Base-by-base conservation (phyloP, 2,329 filamentous ascomycete species). In the Teratosphaeria gauchensis region DNA sequence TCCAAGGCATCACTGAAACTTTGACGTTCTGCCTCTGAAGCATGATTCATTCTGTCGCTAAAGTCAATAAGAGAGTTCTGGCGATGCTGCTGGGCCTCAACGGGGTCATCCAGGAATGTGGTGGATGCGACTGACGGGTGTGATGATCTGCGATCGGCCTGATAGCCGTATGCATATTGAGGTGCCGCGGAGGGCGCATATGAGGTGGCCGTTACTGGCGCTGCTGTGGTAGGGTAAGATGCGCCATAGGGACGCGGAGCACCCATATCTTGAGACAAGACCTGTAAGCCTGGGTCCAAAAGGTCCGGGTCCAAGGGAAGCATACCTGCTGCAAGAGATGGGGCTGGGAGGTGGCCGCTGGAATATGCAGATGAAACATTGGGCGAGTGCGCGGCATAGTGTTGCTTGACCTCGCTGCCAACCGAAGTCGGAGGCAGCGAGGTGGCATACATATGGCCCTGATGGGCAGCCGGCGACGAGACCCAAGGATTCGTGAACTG, bases 401-500 rank as follows among this genome's bases (percentile, higher is more conserved):
- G 66, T 48, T 48, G 42, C 54, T 68, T 58, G 52, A 62, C 57
- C 67, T 82, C 80, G 67, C 86, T 75, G 65, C 78, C 78, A 67
- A 86, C 76, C 66, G 80, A 78, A 65, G 80, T 82, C 66, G 84
- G 79, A 64, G 80, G 80, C 72, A 89, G 75, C 70, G 86, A 76
- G 72, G 85, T 77, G 70, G 80, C 86, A 82, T 81, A 92, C 76
- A 80, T 79, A 75, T 77, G 84, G 79, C 77, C 81, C 72, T 76
- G 81, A 71, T 75, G 73, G 64, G 79, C 76, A 62, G 72, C 77
- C 61, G 84, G 79, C 53, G 80, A 81, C 58, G 89, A 82, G 54
- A 79, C 80, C 92, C 92, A 96, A 51, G 91, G 91, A 74, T 96
- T 94, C 69, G 88, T 91, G 78, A 96, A 96, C 64, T 94, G 88